Evolutionary conservation across 495 filamentous ascomycete genomes (phyloP), one percentile per base, ranked within the genome.

Genomic region (Thermothielavioides terrestris): DNA sequence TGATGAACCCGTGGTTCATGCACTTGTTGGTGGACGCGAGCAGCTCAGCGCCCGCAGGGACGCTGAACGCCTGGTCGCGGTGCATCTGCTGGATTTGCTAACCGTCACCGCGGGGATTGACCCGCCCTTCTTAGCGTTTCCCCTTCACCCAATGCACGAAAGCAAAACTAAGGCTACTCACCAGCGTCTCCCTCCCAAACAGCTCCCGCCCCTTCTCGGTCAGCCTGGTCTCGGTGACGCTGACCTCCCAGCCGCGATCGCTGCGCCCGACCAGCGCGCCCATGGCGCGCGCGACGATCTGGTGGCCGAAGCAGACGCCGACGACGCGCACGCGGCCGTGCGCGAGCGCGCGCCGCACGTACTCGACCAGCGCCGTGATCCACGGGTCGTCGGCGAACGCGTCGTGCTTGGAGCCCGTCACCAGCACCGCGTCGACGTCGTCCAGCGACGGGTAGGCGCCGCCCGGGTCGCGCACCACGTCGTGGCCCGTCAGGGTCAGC

Each of bases 71-170:
- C 26, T 86, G 78, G 60, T 95, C 90, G 37, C 78, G 77, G 68
- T 97, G 89, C 89, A 94, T 94, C 68, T 95, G 89, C 56, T 89
- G 82, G 42, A 95, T 77, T 31, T 74, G 76, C 89, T 94, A 48
- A 15, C 11, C 3, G 7, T 18, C 32, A 4, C 20, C 1, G 21
- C 22, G 8, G 15, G 25, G 14, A 46, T 7, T 39, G 12, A 40
- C 15, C 10, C 14, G 23, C 8, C 23, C 25, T 6, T 10, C n/a
- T 4, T 44, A n/a, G n/a, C n/a, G n/a, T n/a, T n/a, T n/a, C n/a
- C n/a, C n/a, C n/a, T n/a, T n/a, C n/a, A n/a, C n/a, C n/a, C n/a
- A n/a, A n/a, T n/a, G n/a, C n/a, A n/a, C n/a, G n/a, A n/a, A n/a
- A n/a, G n/a, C n/a, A n/a, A 1, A 42, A 9, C 25, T 11, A 21